These are phyloP conservation scores for Adansonia digitata DNA, from an alignment of 345 rosid genomes.

Conservation along the genomic window DNA sequence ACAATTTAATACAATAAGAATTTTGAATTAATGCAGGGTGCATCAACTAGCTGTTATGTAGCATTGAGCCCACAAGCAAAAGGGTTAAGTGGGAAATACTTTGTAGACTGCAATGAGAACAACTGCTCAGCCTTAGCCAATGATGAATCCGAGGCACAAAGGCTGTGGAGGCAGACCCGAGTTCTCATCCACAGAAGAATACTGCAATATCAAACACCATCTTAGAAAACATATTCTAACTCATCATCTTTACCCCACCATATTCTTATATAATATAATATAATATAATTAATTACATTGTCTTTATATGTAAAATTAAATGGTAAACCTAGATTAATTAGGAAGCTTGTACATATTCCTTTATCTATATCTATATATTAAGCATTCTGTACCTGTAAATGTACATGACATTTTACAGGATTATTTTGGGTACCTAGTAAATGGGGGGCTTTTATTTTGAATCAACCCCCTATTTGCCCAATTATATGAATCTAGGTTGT, in stretches of 20 bases:
- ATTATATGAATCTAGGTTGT: neutral
- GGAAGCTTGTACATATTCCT: constrained; percentile 13
- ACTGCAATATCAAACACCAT: constrained; percentile 18
- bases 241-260: neutral
- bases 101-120: constrained; percentile 81
- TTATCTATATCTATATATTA: neutral
- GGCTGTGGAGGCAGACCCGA: constrained; percentile 56
- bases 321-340: neutral
- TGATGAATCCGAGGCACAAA: constrained; percentile 58
- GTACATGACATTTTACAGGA: neutral
- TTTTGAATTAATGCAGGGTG: constrained; percentile 50
- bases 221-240: neutral
- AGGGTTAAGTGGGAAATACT: constrained; percentile 68
- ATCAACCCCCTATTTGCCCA: neutral
- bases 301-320: neutral
- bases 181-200: constrained; percentile 43
- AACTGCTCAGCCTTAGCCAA: constrained; percentile 66
- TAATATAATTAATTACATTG: neutral
- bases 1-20: neutral
- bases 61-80: constrained; percentile 63
- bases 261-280: too few species aligned
- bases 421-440: neutral
- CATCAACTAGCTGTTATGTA: constrained; percentile 88
- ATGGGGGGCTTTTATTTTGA: neutral
- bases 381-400: neutral